phyloP scores from a whole-genome alignment of 768 basidiomycete genomes.

The Daedaleopsis nitida region DNA sequence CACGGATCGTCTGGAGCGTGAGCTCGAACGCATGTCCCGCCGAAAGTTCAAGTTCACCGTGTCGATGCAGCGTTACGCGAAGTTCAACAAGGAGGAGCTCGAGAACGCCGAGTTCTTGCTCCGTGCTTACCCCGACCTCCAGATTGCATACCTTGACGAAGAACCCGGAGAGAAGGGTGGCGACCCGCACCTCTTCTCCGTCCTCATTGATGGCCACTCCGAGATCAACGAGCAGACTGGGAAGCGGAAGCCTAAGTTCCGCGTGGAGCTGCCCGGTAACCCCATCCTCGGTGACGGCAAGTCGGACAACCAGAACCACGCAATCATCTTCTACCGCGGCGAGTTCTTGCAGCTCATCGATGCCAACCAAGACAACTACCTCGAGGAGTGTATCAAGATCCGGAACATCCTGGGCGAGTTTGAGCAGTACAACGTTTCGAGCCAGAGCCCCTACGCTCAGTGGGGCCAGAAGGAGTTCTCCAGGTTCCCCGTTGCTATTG shows the following conservation, averaged over 20 bases:
- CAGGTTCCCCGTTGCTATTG: constrained; percentile 91
- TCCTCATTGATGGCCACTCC: constrained; percentile 96
- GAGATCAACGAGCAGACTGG: constrained; percentile 89
- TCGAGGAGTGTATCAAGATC: constrained; percentile 99
- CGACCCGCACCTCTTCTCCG: constrained; percentile 88
- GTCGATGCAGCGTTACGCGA: constrained; percentile 98
- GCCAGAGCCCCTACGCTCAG: constrained; percentile 94
- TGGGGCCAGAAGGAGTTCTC: constrained; percentile 94
- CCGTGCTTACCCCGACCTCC: constrained; percentile 96
- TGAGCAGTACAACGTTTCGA: constrained; percentile 88
- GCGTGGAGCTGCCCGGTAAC: constrained; percentile 96
- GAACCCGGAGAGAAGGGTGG: constrained; percentile 87
- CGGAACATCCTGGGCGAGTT: constrained; percentile 97
- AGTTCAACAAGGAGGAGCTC: constrained; percentile 98
- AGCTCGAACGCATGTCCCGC: constrained; percentile 94
- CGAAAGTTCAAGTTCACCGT: constrained; percentile 98
- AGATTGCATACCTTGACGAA: constrained; percentile 98
- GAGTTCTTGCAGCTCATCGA: constrained; percentile 99
- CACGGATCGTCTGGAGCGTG: constrained; percentile 93
- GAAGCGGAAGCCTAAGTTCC: constrained; percentile 94
- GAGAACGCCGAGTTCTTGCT: constrained; percentile 98
- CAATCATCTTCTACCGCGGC: constrained; percentile 98
- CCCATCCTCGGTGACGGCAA: constrained; percentile 99
- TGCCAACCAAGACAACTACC: constrained; percentile 99
- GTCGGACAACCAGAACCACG: constrained; percentile 99